Evolutionary conservation across 352 stramenopile genomes (phyloP).

Genomic region (Globisporangium lucens): DNA sequence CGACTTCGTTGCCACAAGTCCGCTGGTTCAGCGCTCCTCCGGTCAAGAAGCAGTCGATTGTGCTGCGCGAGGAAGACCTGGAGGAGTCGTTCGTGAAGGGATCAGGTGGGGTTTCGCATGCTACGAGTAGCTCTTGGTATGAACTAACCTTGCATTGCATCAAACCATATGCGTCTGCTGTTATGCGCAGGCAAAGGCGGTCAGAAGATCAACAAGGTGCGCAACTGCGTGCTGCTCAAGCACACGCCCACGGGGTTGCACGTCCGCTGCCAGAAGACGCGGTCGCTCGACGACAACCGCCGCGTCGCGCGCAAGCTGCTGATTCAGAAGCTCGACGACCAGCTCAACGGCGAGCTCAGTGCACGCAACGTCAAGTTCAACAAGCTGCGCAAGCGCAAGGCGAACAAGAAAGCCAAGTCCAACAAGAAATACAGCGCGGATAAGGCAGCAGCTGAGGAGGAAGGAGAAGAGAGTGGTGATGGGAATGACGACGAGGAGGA

Average conservation of each 20-base stretch:
- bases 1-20: background rate
- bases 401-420: constrained; percentile 45
- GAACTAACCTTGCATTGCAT: background rate
- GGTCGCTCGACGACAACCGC: constrained; percentile 76
- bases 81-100: constrained; percentile 85
- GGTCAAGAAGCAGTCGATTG: constrained; percentile 22
- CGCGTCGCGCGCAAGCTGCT: constrained; percentile 69
- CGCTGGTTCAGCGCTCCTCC: constrained; percentile 4
- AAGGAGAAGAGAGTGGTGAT: constrained; percentile 11
- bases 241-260: constrained; percentile 76
- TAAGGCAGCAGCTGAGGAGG: constrained; percentile 7
- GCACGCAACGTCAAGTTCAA: constrained; percentile 60
- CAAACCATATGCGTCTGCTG: background rate
- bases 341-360: constrained; percentile 61
- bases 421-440: constrained; percentile 49
- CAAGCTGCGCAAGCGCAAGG: constrained; percentile 67
- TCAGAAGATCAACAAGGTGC: constrained; percentile 92
- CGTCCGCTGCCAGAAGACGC: constrained; percentile 78
- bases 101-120: constrained; percentile 35
- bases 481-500: constrained; percentile 12
- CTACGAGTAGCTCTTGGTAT: background rate
- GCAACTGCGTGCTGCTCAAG: constrained; percentile 86
- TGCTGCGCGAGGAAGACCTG: constrained; percentile 63
- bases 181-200: constrained; percentile 61
- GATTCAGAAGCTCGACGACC: constrained; percentile 73